Base-by-base conservation (phyloP, 139 green algal species). In the Micractinium conductrix region DNA sequence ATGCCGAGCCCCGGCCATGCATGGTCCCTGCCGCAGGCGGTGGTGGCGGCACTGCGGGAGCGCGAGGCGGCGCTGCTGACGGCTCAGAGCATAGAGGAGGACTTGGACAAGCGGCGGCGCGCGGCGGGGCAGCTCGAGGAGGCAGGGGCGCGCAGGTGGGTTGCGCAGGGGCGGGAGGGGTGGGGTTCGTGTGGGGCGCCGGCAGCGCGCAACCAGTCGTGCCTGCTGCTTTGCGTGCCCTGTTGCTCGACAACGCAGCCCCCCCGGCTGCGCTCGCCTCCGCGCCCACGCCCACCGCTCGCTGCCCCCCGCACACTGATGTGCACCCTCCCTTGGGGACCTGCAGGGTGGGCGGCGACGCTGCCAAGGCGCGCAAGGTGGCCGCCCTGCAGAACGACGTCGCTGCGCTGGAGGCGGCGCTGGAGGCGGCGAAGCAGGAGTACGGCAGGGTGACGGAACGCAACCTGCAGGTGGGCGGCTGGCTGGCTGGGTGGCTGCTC, bases 51-150 rank as follows among this genome's bases (percentile, higher is more conserved):
- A 33, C 75, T 95, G 38, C 79, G 72, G 43, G 91, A 96, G 86
- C 84, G 94, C 30, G 89, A 92, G 65, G 70, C 91, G 45, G 90
- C 93, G 43, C 87, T 94, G 65, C 84, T 96, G 79, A 96, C 92
- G 17, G 71, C 91, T 63, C 89, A 95, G 68, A 90, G 87, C 28
- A 83, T 96, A 43, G 67, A 86, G 62, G 83, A 89, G 22, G 93
- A 95, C 71, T 55, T 93, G 10, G 90, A 84, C 12, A 48, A 50
- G 45, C 91, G 91, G 79, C 65, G 74, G 21, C n/a, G 45, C 2
- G 68, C 74, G 45, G 43, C 92, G 42, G 60, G 48, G 38, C 71
- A 85, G 73, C 80, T 91, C 22, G 83, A 93, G 58, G 83, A 87
- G 38, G 43, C 86, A 69, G 82, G 73, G 44, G 44, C 43, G 45